Evolutionary conservation across 2,329 filamentous ascomycete genomes (phyloP), one percentile per base, ranked within the genome.

Genomic region (Diaporthe citriasiana): DNA sequence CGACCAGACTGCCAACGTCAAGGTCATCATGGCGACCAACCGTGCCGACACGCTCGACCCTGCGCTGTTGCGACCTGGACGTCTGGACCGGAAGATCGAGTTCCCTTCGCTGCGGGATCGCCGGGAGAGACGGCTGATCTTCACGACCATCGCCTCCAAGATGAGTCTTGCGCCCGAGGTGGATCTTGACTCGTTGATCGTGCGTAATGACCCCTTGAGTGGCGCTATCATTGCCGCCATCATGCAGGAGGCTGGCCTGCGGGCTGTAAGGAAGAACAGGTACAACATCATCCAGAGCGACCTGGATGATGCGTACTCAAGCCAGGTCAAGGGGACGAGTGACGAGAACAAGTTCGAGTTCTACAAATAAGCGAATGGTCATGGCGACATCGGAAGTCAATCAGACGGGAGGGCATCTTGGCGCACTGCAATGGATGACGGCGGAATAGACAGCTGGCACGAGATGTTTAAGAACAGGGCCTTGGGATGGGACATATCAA

Each of bases 21-120:
- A 99, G 88, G 97, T 99, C 83, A 99, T 99, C 87, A 99, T 99
- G 97, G 97, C 97, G 78, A 99, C 97, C 78, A 99, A 99, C 88
- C 93, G 97, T 83, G 96, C 97, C 78, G 97, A 98, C 84, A 99
- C 97, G 9, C 90, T 99, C 77, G 97, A 99, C 82, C 97, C 97
- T 22, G 97, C 97, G 55, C 89, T 99, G 76, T 91, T 99, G 76
- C 95, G 97, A 80, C 97, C 97, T 42, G 97, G 97, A 78, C 95
- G 97, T 87, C 89, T 99, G 74, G 97, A 99, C 85, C 91, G 97
- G 82, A 99, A 99, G 89, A 99, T 99, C 78, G 97, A 99, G 85
- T 99, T 99, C 85, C 97, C 97, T n/a, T 95, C 91, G 75, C 90
- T 99, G 77, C 92, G 95, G 77, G 97, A 99, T 82, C 93, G 97